Base-by-base conservation (phyloP, 2,329 filamentous ascomycete genomes). In the Phialophora tarda region DNA sequence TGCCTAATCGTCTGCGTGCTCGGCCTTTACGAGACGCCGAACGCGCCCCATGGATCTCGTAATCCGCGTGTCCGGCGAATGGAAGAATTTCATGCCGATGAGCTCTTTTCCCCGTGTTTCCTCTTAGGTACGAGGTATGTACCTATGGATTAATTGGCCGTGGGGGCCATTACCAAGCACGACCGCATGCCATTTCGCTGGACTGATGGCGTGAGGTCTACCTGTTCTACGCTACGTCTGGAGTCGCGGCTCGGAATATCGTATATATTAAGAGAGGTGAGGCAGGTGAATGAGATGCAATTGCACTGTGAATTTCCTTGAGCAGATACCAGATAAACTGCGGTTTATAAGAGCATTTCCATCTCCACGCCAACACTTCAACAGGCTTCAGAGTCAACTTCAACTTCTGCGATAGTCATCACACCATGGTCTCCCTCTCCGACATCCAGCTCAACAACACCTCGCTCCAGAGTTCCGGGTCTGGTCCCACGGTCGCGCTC, bases 391-490 rank as follows among this genome's bases (percentile, higher is more conserved):
- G 2, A 8, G 8, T 34, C 32, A 34, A 12, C 32, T 34, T 34
- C 32, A 34, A 34, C 38, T 7, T 41, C 14, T 4, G 32, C 12
- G 1, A 26, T 26, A 26, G 26, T 4, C 38, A 41, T 41, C 38
- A 44, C 17, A 44, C 55, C 26, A 71, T 71, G 69, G 69, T 69
- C 17, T 62, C 69, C 54, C 38, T 59, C 48, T 57, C 55, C 30
- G 67, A 71, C 67, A 62, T 71, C 23, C 32, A 53, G 12, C 57
- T 63, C 14, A 66, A 62, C 64, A 71, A 71, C 56, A 53, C 21
- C 1, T 67, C 63, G 11, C 67, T 71, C 50, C 14, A 23, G 8
- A 34, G 56, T 1, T 11, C 54, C 26, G 59, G 67, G 24, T 51
- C 62, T 38, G 62, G 64, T 12, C 66, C 65, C 51, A 44, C 59